Conservation (phyloP, 2,329 filamentous ascomycete species). For the Sclerotinia glacialis region DNA sequence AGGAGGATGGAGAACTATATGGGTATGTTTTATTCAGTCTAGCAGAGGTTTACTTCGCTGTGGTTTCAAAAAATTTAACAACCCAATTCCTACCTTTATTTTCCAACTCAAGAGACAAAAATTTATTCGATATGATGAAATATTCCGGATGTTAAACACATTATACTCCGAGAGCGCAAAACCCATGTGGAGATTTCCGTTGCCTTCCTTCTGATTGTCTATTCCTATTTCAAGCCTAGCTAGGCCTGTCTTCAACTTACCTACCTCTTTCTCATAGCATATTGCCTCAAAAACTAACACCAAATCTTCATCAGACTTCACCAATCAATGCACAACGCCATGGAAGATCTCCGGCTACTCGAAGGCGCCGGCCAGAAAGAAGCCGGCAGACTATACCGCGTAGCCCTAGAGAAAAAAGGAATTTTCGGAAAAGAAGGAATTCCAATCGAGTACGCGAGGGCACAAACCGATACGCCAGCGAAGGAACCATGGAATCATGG, state of each 20-base stretch:
- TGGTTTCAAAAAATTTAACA: not conserved
- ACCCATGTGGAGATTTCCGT: conserved; percentile 20
- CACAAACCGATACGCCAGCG: conserved; percentile 81
- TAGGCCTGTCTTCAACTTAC: not conserved
- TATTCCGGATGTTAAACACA: conserved; percentile 20
- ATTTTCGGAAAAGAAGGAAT: conserved; percentile 69
- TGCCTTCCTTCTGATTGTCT: conserved; percentile 20
- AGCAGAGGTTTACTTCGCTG: not conserved
- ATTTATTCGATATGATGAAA: conserved; percentile 18
- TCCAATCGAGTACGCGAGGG: conserved; percentile 86
- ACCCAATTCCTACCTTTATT: conserved; percentile 1
- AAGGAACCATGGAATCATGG: conserved; percentile 86
- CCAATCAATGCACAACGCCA: conserved; percentile 78
- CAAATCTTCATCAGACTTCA: conserved; percentile 50
- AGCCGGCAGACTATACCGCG: conserved; percentile 74
- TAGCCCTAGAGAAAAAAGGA: conserved; percentile 88
- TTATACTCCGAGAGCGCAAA: conserved; percentile 20
- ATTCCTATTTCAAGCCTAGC: not conserved
- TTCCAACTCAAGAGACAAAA: not conserved
- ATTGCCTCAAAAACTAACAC: not conserved
- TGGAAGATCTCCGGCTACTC: conserved; percentile 72
- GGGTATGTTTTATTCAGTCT: conserved; percentile 45
- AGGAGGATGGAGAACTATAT: conserved; percentile 68
- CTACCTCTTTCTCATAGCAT: not conserved
- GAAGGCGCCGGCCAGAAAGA: conserved; percentile 53